Conservation (phyloP, 179 eudicot species). For the Amaranthus tricolor region DNA sequence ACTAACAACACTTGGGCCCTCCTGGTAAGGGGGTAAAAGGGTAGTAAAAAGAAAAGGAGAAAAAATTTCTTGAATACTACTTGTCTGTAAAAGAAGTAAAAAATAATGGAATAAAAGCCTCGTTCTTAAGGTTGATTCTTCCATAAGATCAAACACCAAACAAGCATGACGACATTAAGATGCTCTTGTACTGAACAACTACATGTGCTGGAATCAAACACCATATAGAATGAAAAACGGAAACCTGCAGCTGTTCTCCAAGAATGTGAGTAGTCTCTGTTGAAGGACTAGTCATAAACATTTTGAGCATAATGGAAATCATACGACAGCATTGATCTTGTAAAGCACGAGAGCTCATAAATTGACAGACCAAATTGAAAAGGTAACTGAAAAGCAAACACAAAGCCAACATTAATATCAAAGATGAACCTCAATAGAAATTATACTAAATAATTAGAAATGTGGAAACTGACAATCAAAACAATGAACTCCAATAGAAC, state of each 20-base stretch:
- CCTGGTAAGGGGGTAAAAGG: not conserved
- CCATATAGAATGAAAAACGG: constrained; percentile 4
- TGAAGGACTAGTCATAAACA: constrained; percentile 46
- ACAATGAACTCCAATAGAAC: constrained; percentile 15
- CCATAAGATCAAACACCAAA: not conserved
- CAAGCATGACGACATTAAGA: not conserved
- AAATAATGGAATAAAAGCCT: not conserved
- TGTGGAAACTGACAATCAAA: not conserved
- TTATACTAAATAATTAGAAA: not conserved
- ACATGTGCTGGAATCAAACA: constrained; percentile 2
- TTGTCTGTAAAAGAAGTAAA: no score
- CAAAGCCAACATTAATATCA: constrained; percentile 4
- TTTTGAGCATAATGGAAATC: constrained; percentile 61
- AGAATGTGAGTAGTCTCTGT: constrained; percentile 60
- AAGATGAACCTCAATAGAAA: constrained; percentile 4
- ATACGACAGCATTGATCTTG: constrained; percentile 79
- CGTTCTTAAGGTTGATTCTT: not conserved
- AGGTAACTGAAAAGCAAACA: constrained; percentile 61
- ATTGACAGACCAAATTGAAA: constrained; percentile 76
- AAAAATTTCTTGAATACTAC: no score
- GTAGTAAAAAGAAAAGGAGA: no score
- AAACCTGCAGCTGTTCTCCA: constrained; percentile 95
- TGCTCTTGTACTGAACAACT: not conserved
- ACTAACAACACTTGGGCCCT: not conserved
- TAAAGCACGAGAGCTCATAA: constrained; percentile 50